These are phyloP conservation scores for Talinum fruticosum DNA, from an alignment of 148 eudicot species.

Conservation along the genomic window DNA sequence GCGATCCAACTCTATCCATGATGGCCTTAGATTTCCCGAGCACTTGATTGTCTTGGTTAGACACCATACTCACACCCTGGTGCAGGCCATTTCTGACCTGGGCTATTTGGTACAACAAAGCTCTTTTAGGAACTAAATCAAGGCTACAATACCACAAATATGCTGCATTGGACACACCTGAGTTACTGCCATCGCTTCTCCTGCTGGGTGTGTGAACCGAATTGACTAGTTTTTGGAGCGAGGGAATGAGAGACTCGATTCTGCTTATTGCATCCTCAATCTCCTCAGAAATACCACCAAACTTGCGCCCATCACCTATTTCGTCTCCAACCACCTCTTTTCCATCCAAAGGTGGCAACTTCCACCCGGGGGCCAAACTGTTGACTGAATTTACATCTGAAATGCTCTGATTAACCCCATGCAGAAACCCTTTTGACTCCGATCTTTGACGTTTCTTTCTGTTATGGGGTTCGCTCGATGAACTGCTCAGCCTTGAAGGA, in stretches of 20 bases:
- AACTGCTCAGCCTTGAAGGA: constrained; percentile 10
- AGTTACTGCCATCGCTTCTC: constrained; percentile 1
- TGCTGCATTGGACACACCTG: neutral
- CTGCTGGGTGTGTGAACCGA: constrained; percentile 8
- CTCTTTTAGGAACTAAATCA: constrained; percentile 13
- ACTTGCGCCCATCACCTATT: neutral
- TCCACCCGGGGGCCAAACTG: neutral
- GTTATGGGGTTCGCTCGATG: constrained; percentile 18
- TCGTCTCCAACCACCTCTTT: constrained; percentile 13
- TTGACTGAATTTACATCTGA: constrained; percentile 4
- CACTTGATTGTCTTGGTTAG: constrained; percentile 8
- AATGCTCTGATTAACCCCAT: too few species aligned
- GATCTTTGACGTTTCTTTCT: constrained; percentile 30
- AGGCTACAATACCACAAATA: neutral
- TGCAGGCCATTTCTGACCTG: neutral
- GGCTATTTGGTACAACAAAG: neutral
- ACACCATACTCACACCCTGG: neutral
- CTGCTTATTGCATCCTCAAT: constrained; percentile 42
- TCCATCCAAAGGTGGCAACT: neutral
- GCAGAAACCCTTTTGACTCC: constrained; percentile 4
- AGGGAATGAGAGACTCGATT: constrained; percentile 39
- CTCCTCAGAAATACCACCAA: constrained; percentile 34
- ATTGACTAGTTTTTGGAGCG: constrained; percentile 32
- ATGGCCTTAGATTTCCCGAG: constrained; percentile 6
- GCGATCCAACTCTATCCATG: constrained; percentile 22